Percentiles rank a stretch among this genome's conserved stretches.
Conservation (phyloP, 108 stramenopile genomes). For the Phaeodactylum tricornutum region DNA sequence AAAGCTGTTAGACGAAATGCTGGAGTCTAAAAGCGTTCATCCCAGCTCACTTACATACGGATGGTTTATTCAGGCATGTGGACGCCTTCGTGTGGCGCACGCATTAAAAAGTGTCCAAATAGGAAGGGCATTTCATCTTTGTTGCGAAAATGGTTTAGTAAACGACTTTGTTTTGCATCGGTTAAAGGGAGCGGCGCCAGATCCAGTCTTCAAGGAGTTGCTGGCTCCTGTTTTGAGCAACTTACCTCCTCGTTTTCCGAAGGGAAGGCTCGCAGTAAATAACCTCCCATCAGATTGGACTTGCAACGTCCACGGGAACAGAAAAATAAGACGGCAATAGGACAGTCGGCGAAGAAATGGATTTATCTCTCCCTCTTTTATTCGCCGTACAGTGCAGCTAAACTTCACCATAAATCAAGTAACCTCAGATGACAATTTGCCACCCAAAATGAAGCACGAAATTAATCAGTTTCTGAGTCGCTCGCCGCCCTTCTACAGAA, state of each 20-base stretch:
- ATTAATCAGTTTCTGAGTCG: too few relatives aligned
- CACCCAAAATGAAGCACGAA: too few relatives aligned
- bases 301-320: too few relatives aligned
- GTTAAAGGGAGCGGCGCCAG: constrained; percentile 23
- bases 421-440: too few relatives aligned
- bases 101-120: constrained; percentile 20
- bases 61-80: constrained; percentile 66
- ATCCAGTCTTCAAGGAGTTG: constrained; percentile 10
- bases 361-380: too few relatives aligned
- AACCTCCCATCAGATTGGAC: too few relatives aligned
- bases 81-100: constrained; percentile 37
- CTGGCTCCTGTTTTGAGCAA: too few relatives aligned
- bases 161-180: constrained; percentile 60
- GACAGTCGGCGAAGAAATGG: too few relatives aligned
- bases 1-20: constrained; percentile 28
- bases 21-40: constrained; percentile 11
- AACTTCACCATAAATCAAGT: too few relatives aligned
- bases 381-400: too few relatives aligned
- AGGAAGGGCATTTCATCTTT: constrained; percentile 29
- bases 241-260: background rate
- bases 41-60: constrained; percentile 44
- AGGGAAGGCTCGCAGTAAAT: background rate
- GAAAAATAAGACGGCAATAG: too few relatives aligned
- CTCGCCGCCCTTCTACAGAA: too few relatives aligned
- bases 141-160: constrained; percentile 42